phyloP scores from a whole-genome alignment of 1,284 basidiomycete species.

The Rhodotorula sp. region DNA sequence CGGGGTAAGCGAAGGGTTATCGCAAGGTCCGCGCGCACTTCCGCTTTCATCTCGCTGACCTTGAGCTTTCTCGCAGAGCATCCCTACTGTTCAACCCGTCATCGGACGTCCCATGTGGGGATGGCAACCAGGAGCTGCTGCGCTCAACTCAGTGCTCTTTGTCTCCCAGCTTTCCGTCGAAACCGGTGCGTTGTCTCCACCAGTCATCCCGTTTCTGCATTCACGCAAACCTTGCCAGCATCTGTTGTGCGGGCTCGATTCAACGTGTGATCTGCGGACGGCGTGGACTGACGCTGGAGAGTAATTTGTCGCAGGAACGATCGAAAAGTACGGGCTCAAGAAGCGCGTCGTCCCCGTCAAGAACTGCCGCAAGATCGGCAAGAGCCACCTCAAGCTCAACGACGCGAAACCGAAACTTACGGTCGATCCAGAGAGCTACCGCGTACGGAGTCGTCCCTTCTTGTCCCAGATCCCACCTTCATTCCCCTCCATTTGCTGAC shows the following conservation, averaged over 20 bases:
- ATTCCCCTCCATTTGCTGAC: background rate
- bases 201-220: background rate
- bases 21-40: background rate
- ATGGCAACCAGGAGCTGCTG: slow-evolving; percentile 67
- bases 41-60: background rate
- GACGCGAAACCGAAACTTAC: slow-evolving; percentile 72
- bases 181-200: slow-evolving; percentile 52
- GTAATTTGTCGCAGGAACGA: slow-evolving; percentile 52
- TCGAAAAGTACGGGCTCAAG: slow-evolving; percentile 68
- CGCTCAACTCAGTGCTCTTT: slow-evolving; percentile 77
- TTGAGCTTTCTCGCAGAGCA: slow-evolving; percentile 56
- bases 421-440: slow-evolving; percentile 89
- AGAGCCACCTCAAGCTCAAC: slow-evolving; percentile 95
- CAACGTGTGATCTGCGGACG: too few relatives aligned
- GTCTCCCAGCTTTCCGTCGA: slow-evolving; percentile 74
- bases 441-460: slow-evolving; percentile 13
- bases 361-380: slow-evolving; percentile 71
- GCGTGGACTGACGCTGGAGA: background rate
- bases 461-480: too few relatives aligned
- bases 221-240: too few relatives aligned
- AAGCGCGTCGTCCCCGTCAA: slow-evolving; percentile 76
- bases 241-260: too few relatives aligned
- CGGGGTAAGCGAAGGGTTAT: slow-evolving; percentile 29
- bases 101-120: slow-evolving; percentile 90
- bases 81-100: slow-evolving; percentile 88